Percentiles rank a stretch among this genome's conserved stretches.
phyloP scores from a whole-genome alignment of 257 asterid genomes.

The Marsdenia floribunda region DNA sequence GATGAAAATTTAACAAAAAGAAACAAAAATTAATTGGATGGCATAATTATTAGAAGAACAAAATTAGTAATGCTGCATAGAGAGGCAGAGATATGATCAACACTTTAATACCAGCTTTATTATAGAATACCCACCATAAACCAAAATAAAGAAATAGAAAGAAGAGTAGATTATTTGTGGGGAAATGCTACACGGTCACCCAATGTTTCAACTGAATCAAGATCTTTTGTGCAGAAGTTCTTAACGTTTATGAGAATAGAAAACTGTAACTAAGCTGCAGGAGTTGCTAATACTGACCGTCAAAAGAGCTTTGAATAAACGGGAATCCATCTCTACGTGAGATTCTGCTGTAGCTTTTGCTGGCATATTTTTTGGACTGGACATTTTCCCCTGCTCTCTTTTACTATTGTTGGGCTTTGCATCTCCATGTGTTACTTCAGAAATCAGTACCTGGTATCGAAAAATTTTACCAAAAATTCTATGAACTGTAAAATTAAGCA shows the following conservation, averaged over 20 bases:
- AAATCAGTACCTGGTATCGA: conserved; percentile 64
- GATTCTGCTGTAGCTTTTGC: conserved; percentile 38
- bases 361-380: conserved; percentile 42
- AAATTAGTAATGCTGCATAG: no score
- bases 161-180: background rate
- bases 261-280: conserved; percentile 9
- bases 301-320: conserved; percentile 75
- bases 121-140: background rate
- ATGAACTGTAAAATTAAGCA: background rate
- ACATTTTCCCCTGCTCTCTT: conserved; percentile 28
- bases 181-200: background rate
- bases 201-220: background rate
- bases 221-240: background rate
- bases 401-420: conserved; percentile 26
- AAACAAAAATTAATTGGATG: no score
- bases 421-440: conserved; percentile 49
- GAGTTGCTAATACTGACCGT: conserved; percentile 45
- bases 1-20: no score
- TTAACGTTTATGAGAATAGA: background rate
- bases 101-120: no score
- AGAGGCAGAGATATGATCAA: no score
- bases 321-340: conserved; percentile 93
- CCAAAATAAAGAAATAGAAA: background rate
- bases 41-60: no score
- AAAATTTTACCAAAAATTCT: background rate